Evolutionary conservation across 2,329 filamentous ascomycete species (phyloP), one percentile per base, ranked within the genome.

Genomic region (Raffaelea deltoideospora): DNA sequence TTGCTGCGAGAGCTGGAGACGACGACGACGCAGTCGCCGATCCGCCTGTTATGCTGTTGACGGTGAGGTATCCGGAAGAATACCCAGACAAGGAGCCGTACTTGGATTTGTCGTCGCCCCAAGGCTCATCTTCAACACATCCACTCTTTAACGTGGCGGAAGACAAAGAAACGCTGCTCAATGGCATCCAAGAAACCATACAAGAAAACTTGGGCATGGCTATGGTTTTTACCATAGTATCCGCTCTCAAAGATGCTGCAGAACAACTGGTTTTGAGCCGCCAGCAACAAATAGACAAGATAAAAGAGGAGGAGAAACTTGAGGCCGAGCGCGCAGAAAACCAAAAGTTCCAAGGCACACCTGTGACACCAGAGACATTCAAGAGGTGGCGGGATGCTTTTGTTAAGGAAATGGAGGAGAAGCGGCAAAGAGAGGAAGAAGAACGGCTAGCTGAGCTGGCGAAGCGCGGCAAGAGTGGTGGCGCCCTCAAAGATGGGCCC

Each of bases 181-280:
- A 76, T 35, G 69, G 72, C 2, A 64, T 96, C 11, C 58, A 74
- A 28, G 75, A 79, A 14, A 82, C 79, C 0, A 80, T 95, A 26
- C 78, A 90, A 54, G 90, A 98, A 57, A 96, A 87, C 48, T 61
- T 96, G 41, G 90, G 90, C 43, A 96, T 96, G 79, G 83, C 86
- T 38, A 98, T 98, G 90, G 64, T 98, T 2, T 98, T 96, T 59
- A 85, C 88, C 0, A 64, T 98, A 19, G 80, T 92, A 37, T 84
- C 81, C 13, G 75, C 80, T 0, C 62, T 98, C 41, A 96, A 95
- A 54, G 90, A 98, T 41, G 69, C 72, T 35, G 88, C 87, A n/a
- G 90, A 98, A 62, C 69, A 77, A 47, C 69, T 98, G 40, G 76
- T 96, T 46, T 59, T 68, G 14, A 76, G 85, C 43, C 76, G 90